Evolutionary conservation across 2,329 filamentous ascomycete genomes (phyloP).

Genomic region (Ophiostoma montium): DNA sequence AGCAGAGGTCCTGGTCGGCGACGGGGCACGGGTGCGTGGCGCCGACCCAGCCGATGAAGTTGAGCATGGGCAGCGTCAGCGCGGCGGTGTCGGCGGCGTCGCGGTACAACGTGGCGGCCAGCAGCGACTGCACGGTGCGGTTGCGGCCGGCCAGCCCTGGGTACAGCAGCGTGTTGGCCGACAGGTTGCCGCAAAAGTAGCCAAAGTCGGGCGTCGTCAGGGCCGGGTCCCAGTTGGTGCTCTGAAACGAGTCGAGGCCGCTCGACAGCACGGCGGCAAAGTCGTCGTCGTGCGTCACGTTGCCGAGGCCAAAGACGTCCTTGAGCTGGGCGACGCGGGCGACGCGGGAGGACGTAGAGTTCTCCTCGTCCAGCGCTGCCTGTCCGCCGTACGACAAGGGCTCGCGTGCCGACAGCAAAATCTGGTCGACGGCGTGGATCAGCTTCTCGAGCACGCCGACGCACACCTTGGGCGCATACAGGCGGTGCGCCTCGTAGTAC

Average conservation of each 20-base stretch:
- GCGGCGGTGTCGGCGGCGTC: slow-evolving; percentile 21
- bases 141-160: slow-evolving; percentile 24
- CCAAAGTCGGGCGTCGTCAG: slow-evolving; percentile 28
- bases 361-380: slow-evolving; percentile 28
- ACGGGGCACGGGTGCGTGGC: slow-evolving; percentile 16
- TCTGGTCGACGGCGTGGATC: slow-evolving; percentile 35
- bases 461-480: slow-evolving; percentile 43
- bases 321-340: slow-evolving; percentile 21
- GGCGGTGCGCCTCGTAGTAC: slow-evolving; percentile 37
- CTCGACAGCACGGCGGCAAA: slow-evolving; percentile 30
- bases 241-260: slow-evolving; percentile 31
- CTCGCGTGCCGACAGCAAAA: slow-evolving; percentile 26
- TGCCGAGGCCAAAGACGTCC: slow-evolving; percentile 30
- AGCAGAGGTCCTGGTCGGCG: slow-evolving; percentile 24
- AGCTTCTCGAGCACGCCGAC: slow-evolving; percentile 47
- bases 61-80: slow-evolving; percentile 32
- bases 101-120: slow-evolving; percentile 28
- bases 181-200: slow-evolving; percentile 33
- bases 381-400: slow-evolving; percentile 10
- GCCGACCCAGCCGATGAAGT: slow-evolving; percentile 35
- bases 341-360: too few relatives aligned
- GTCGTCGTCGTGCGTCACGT: slow-evolving; percentile 30
- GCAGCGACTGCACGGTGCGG: slow-evolving; percentile 23
- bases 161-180: slow-evolving; percentile 27
- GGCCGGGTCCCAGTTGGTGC: slow-evolving; percentile 39